A percentile compares a stretch with the other conserved stretches of the same genome.
Conservation (phyloP, 1,284 basidiomycete genomes). For the Cryptococcus floricola region DNA sequence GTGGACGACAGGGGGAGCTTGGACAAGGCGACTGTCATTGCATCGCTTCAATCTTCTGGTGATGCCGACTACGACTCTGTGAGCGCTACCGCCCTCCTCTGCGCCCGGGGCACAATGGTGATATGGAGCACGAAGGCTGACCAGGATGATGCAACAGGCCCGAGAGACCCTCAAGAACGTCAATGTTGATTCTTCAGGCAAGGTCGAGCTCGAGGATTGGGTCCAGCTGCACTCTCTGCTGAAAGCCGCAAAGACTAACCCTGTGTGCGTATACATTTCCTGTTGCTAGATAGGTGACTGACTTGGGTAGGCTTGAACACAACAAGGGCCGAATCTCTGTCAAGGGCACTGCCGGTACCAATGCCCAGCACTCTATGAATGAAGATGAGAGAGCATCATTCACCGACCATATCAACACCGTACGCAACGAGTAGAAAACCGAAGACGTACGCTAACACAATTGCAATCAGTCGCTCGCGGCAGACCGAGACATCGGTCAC, state of each 20-base stretch:
- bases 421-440: constrained; percentile 45
- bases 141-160: constrained; percentile 27
- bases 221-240: constrained; percentile 58
- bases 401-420: constrained; percentile 94
- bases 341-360: constrained; percentile 83
- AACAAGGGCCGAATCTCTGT: constrained; percentile 88
- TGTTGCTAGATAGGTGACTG: constrained; percentile 2
- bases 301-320: constrained; percentile 58
- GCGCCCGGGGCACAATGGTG: neutral
- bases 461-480: constrained; percentile 70
- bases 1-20: constrained; percentile 81
- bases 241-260: constrained; percentile 35
- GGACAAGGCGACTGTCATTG: constrained; percentile 75
- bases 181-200: constrained; percentile 88
- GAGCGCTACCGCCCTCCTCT: constrained; percentile 38
- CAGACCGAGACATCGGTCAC: constrained; percentile 76
- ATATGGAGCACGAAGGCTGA: neutral
- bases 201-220: constrained; percentile 97
- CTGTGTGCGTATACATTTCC: constrained; percentile 28
- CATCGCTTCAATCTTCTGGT: constrained; percentile 68
- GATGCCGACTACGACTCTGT: constrained; percentile 85
- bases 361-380: constrained; percentile 96
- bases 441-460: neutral
- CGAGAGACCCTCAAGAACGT: constrained; percentile 85
- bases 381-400: constrained; percentile 95